Evolutionary conservation across 169 alveolate species (phyloP), one percentile per base, ranked within the genome.

Genomic region (Pseudocohnilembus persalinus): DNA sequence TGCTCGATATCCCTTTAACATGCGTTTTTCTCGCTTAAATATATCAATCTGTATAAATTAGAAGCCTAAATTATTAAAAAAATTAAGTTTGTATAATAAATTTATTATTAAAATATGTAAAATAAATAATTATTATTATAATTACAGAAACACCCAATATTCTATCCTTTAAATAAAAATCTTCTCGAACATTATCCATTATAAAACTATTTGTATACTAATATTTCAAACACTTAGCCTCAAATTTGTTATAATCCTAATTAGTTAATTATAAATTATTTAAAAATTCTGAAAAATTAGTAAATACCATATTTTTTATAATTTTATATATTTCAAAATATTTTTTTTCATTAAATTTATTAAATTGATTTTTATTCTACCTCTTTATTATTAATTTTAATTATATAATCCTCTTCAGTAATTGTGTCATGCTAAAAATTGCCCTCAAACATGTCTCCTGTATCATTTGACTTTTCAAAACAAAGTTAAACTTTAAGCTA

Each of bases 131-230:
- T 64, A 28, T 25, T 25, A 73, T 4, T 30, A 30, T 30, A 30
- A 25, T 49, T 79, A 79, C 84, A n/a, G 84, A 79, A 49, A 75
- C 84, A 28, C 84, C 84, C 84, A 79, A 34, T 0, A 79, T 63
- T 79, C 84, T 35, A 20, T 79, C 84, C n/a, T 79, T 79, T 49
- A 79, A 63, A 4, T 49, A 31, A 79, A n/a, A 79, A 49, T 79
- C 84, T 49, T 35, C 76, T 11, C 49, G 76, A 20, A 34, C 64
- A 11, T 49, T 79, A 11, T 79, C 84, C 74, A 79, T 79, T 29
- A 30, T 29, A 64, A 79, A 79, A 25, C 29, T 64, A 63, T 49
- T 79, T 0, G 84, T 79, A 29, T 79, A 79, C 29, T 64, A 49
- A 64, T 49, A 79, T n/a, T 79, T 63, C 20, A 27, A 34, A n/a